A percentile compares a stretch with the other conserved stretches of the same genome.
phyloP scores from a whole-genome alignment of 2,329 filamentous ascomycete species.

The Clonostachys byssicola region DNA sequence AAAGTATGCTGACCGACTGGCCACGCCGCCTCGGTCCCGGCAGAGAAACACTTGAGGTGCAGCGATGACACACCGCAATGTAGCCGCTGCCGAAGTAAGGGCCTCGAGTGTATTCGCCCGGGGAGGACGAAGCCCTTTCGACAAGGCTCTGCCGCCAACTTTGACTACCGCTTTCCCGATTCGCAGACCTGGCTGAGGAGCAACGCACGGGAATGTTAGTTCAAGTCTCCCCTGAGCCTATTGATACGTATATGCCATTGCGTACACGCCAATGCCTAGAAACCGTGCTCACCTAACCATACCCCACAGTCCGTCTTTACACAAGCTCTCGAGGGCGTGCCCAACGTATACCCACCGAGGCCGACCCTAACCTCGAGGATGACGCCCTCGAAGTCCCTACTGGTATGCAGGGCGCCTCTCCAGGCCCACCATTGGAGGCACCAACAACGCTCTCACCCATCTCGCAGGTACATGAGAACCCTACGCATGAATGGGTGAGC shows the following conservation, averaged over 20 bases:
- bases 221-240: no score
- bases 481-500: no score
- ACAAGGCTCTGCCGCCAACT: conserved; percentile 22
- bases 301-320: background rate
- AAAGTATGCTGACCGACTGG: no score
- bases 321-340: no score
- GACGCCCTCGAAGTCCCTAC: background rate
- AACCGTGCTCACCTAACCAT: background rate
- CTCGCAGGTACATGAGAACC: no score
- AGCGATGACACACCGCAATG: conserved; percentile 29
- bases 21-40: no score
- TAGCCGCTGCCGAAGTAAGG: conserved; percentile 22
- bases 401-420: background rate
- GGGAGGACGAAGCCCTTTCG: conserved; percentile 27
- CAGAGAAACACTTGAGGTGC: conserved; percentile 17
- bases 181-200: conserved; percentile 28
- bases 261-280: background rate
- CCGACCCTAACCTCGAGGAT: background rate
- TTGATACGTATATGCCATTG: no score
- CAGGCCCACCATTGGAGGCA: background rate
- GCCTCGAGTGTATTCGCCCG: conserved; percentile 25
- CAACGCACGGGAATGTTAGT: conserved; percentile 10
- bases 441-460: background rate
- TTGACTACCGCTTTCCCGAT: conserved; percentile 15
- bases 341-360: background rate